A percentile compares a stretch with the other conserved stretches of the same genome.
Evolutionary conservation across 208 protist genomes (phyloP).

Genomic region (Crithidia mellificae): DNA sequence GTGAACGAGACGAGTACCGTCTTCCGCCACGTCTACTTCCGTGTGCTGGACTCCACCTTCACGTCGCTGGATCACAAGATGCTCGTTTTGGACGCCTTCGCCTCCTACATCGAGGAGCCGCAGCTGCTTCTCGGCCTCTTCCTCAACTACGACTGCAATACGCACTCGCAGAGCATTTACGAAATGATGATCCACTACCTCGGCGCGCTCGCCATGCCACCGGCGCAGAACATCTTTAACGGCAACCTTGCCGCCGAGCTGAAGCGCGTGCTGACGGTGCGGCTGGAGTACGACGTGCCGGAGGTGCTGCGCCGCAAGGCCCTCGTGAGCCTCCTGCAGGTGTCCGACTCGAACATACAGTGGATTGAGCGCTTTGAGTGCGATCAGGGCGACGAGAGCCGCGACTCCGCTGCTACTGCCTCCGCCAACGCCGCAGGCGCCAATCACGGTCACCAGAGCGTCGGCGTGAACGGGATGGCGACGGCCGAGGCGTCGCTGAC

Average conservation of each 20-base stretch:
- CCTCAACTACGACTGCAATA: constrained; percentile 98
- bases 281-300: constrained; percentile 57
- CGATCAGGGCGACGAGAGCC: constrained; percentile 28
- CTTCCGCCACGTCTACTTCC: constrained; percentile 93
- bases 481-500: neutral
- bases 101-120: constrained; percentile 91
- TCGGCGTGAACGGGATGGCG: neutral
- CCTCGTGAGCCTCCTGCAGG: constrained; percentile 63
- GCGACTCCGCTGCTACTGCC: constrained; percentile 5
- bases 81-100: constrained; percentile 88
- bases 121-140: constrained; percentile 95
- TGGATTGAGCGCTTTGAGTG: constrained; percentile 88
- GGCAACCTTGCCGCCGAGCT: constrained; percentile 34
- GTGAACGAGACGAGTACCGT: constrained; percentile 93
- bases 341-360: constrained; percentile 79
- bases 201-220: constrained; percentile 49
- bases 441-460: neutral
- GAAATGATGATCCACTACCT: constrained; percentile 94
- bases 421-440: neutral
- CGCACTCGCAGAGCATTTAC: constrained; percentile 92
- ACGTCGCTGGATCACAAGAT: constrained; percentile 89
- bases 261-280: constrained; percentile 36
- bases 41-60: constrained; percentile 87
- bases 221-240: constrained; percentile 29
- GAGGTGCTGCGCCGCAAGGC: constrained; percentile 59